Evolutionary conservation across 2,329 filamentous ascomycete species (phyloP).

Genomic region (Cladophialophora carrionii): DNA sequence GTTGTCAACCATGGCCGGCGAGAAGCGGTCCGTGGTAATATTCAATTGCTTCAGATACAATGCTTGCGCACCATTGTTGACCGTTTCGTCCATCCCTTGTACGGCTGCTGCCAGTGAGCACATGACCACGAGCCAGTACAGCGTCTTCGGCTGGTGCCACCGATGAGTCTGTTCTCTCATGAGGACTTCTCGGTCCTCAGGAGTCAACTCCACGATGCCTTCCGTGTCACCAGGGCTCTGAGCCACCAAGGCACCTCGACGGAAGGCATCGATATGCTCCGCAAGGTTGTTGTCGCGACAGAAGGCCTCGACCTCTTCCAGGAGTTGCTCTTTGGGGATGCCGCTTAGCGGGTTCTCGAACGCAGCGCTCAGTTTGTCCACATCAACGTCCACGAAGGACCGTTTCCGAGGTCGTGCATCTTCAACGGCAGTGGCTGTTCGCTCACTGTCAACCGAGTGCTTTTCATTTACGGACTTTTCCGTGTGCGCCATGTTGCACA

Average conservation of each 20-base stretch:
- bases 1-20: slow-evolving; percentile 41
- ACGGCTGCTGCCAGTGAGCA: slow-evolving; percentile 60
- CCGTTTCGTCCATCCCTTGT: slow-evolving; percentile 58
- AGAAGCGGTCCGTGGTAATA: slow-evolving; percentile 37
- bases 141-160: slow-evolving; percentile 55
- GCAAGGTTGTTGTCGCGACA: slow-evolving; percentile 54
- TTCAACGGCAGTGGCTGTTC: slow-evolving; percentile 26
- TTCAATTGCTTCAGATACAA: slow-evolving; percentile 32
- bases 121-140: slow-evolving; percentile 54
- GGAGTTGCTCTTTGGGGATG: slow-evolving; percentile 56
- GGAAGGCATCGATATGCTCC: slow-evolving; percentile 54
- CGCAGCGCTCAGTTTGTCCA: slow-evolving; percentile 43
- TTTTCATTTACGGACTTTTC: slow-evolving; percentile 21
- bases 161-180: slow-evolving; percentile 53
- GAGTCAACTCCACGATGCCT: slow-evolving; percentile 52
- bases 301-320: slow-evolving; percentile 60
- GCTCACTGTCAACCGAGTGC: slow-evolving; percentile 19
- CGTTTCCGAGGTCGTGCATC: slow-evolving; percentile 22
- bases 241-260: slow-evolving; percentile 57
- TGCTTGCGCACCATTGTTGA: slow-evolving; percentile 52
- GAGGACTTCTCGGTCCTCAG: slow-evolving; percentile 50
- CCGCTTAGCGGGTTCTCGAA: slow-evolving; percentile 61
- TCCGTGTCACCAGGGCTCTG: slow-evolving; percentile 56
- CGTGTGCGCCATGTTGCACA: slow-evolving; percentile 20
- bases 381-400: slow-evolving; percentile 26